Evolutionary conservation across 192 early-diverging fungal species (phyloP), one percentile per base, ranked within the genome.

Genomic region (Geosiphon pyriformis): DNA sequence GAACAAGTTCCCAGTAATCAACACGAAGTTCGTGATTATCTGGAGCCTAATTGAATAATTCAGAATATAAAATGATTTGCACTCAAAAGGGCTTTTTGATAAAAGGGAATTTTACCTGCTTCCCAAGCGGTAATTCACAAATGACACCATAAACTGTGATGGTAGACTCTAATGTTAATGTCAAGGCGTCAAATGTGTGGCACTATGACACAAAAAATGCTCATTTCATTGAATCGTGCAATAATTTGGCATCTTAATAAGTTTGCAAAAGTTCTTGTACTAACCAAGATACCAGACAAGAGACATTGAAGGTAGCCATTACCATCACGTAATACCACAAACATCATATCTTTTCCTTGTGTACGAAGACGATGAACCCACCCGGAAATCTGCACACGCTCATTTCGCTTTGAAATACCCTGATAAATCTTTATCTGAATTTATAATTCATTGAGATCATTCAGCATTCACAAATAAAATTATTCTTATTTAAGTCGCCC

Each of bases 271-370:
- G 25, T 15, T 54, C 17, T 32, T 33, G 31, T 20, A 55, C 78
- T 74, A 77, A 92, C 91, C 76, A 94, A 85, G 54, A 82, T 78
- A 49, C 91, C 89, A 33, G 83, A 94, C 65, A 99, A 76, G 31
- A 98, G 82, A 75, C 94, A 94, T 75, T 99, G 97, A 67, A 99
- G 73, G 70, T 81, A 95, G 20, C 96, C 97, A 47, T 89, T 83
- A 37, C 97, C 97, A 74, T 99, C 97, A 56, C 97, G 89, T 53
- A 99, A 76, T 26, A 97, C 86, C 12, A 95, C 58, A 77, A 99
- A 99, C 80, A 88, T 90, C 89, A 99, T 90, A 80, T 95, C 91
- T 76, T 92, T 94, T 59, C 96, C 96, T 79, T 99, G 97, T 35
- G 90, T 89, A 61, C 97, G 91, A 69, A 90, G 80, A 30, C 93